Evolutionary conservation across 768 basidiomycete species (phyloP).

Genomic region (Cyclocybe aegerita): DNA sequence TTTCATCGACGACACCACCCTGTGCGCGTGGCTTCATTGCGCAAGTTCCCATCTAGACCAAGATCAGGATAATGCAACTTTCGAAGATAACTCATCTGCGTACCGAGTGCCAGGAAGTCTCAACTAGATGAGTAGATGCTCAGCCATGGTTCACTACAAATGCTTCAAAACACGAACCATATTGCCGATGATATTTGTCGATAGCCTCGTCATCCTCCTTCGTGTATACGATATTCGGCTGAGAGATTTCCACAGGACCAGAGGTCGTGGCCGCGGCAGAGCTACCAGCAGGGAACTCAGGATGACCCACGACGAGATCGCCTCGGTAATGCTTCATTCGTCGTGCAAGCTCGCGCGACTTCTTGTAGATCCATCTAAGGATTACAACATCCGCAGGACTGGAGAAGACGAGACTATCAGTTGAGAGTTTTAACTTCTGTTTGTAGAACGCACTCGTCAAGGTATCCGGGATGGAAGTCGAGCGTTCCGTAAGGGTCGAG

Average conservation of each 20-base stretch:
- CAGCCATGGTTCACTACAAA: not conserved
- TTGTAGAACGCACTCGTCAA: conserved; percentile 36
- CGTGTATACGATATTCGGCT: conserved; percentile 40
- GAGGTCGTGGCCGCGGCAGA: conserved; percentile 23
- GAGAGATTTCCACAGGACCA: conserved; percentile 29
- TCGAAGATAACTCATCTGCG: not conserved
- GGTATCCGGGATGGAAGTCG: conserved; percentile 45
- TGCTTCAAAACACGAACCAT: conserved; percentile 20
- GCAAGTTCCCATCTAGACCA: conserved; percentile 58
- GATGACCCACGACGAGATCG: conserved; percentile 33
- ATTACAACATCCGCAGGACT: conserved; percentile 44
- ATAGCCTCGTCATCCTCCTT: conserved; percentile 42
- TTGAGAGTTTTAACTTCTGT: not conserved
- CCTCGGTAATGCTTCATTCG: conserved; percentile 49
- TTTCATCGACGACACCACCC: conserved; percentile 61
- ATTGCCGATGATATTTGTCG: conserved; percentile 34
- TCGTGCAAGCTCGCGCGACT: conserved; percentile 49
- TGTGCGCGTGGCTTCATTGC: conserved; percentile 62
- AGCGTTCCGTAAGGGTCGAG: conserved; percentile 38
- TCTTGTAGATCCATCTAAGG: conserved; percentile 56
- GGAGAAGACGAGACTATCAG: not conserved
- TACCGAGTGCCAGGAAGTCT: conserved; percentile 48
- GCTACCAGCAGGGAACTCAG: conserved; percentile 34
- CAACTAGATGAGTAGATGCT: conserved; percentile 23
- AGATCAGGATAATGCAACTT: not conserved